Evolutionary conservation across 169 alveolate species (phyloP), one percentile per base, ranked within the genome.

Genomic region (Theileria orientalis): DNA sequence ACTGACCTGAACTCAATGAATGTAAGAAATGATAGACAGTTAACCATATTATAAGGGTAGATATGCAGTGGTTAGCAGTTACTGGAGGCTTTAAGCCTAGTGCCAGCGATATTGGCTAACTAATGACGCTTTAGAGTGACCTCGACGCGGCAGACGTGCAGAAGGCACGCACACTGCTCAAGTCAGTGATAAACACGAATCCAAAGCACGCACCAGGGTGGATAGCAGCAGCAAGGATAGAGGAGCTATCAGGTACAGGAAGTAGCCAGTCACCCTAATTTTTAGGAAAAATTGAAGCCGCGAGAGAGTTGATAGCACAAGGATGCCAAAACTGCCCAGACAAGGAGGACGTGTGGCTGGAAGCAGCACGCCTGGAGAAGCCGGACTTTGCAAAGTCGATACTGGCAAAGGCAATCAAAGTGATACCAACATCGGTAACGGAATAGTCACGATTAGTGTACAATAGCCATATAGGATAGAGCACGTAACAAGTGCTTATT

Each of bases 181-280:
- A 90, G 74, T 87, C 95, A 8, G 94, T 95, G 25, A 95, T 95
- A 23, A 78, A 92, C 40, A 94, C 98, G 32, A 96, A 97, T 79
- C 99, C 99, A 3, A 93, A 95, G 44, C 97, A 94, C 87, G 96
- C 99, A 2, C 94, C 96, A 25, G 99, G 99, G 25, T 98, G 99
- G 99, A 96, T 98, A 29, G 99, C 99, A 27, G 99, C 99, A 21
- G 99, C 99, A 23, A 92, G 99, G 41, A 83, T 98, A 69, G 99
- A 98, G 82, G 99, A 97, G 73, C 83, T 95, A 44, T 98, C 97
- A 23, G 94, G 94, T 9, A n/a, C n/a, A n/a, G n/a, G n/a, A n/a
- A n/a, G n/a, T n/a, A n/a, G n/a, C n/a, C n/a, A n/a, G 16, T 40
- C 44, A 30, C n/a, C 16, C 54, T 40, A 3, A 21, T 21, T 71